Conservation (phyloP, 345 rosid species). For the Euphorbia pulcherrima region DNA sequence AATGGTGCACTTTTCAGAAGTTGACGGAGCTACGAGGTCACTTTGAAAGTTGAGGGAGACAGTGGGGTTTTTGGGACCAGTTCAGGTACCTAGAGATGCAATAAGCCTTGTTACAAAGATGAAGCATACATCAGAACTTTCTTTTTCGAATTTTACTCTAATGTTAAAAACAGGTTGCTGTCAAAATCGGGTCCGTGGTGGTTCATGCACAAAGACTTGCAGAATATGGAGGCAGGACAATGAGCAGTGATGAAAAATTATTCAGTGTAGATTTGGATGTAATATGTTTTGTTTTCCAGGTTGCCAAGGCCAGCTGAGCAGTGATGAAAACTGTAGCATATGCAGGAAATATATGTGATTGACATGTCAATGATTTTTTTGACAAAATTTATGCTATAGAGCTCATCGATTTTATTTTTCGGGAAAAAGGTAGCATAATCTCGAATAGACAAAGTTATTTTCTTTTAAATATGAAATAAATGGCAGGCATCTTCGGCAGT, state of each 20-base stretch:
- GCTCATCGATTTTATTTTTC: background rate
- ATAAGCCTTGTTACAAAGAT: no score
- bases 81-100: no score
- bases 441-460: no score
- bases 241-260: no score
- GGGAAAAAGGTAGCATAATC: background rate
- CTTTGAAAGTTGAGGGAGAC: no score
- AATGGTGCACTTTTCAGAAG: no score
- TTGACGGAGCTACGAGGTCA: no score
- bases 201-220: constrained; percentile 64
- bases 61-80: no score
- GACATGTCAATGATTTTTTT: background rate
- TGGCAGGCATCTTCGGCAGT: no score
- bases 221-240: constrained; percentile 33
- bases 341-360: background rate
- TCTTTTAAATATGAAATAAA: no score
- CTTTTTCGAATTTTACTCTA: background rate
- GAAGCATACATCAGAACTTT: background rate
- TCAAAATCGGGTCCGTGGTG: constrained; percentile 90
- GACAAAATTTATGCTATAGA: background rate
- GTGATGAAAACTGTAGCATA: no score
- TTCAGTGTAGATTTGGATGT: background rate
- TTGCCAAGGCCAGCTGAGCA: background rate
- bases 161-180: constrained; percentile 38
- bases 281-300: background rate